Conservation (phyloP, 495 filamentous ascomycete species). For the Podospora conica region DNA sequence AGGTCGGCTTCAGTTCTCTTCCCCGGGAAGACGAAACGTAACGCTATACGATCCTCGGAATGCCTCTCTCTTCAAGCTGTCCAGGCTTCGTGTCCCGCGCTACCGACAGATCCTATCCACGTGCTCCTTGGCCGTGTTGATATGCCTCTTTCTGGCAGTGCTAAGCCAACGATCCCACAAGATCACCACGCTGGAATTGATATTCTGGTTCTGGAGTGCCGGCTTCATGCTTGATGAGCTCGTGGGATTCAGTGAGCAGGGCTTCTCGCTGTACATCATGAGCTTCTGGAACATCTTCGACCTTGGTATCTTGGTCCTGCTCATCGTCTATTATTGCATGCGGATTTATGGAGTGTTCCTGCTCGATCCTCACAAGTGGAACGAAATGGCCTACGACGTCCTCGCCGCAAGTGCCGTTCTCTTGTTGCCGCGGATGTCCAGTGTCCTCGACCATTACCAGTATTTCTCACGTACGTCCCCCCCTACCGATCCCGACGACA, state of each 20-base stretch:
- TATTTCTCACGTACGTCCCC: slow-evolving; percentile 71
- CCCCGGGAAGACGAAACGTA: slow-evolving; percentile 62
- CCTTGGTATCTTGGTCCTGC: slow-evolving; percentile 76
- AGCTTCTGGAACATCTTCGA: slow-evolving; percentile 97
- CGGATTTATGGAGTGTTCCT: slow-evolving; percentile 78
- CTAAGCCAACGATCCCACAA: slow-evolving; percentile 58
- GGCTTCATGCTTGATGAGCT: slow-evolving; percentile 97
- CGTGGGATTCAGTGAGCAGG: slow-evolving; percentile 87
- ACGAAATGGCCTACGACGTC: slow-evolving; percentile 82
- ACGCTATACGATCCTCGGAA: slow-evolving; percentile 85
- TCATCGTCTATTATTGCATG: slow-evolving; percentile 83
- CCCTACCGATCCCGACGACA: not conserved
- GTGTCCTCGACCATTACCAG: slow-evolving; percentile 83
- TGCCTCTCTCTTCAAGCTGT: slow-evolving; percentile 85
- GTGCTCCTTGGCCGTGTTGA: slow-evolving; percentile 69
- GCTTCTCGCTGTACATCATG: slow-evolving; percentile 91
- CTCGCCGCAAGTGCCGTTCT: slow-evolving; percentile 84
- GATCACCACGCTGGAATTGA: slow-evolving; percentile 74
- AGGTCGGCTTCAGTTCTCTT: slow-evolving; percentile 19
- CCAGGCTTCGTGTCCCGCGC: slow-evolving; percentile 77
- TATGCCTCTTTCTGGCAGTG: slow-evolving; percentile 78
- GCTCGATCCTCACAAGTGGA: slow-evolving; percentile 60
- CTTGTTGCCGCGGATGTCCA: slow-evolving; percentile 84
- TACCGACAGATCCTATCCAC: slow-evolving; percentile 88
- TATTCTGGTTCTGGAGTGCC: slow-evolving; percentile 96